A percentile compares a stretch with the other conserved stretches of the same genome.
phyloP scores from a whole-genome alignment of 1,284 basidiomycete genomes.

The Coniophora puteana region DNA sequence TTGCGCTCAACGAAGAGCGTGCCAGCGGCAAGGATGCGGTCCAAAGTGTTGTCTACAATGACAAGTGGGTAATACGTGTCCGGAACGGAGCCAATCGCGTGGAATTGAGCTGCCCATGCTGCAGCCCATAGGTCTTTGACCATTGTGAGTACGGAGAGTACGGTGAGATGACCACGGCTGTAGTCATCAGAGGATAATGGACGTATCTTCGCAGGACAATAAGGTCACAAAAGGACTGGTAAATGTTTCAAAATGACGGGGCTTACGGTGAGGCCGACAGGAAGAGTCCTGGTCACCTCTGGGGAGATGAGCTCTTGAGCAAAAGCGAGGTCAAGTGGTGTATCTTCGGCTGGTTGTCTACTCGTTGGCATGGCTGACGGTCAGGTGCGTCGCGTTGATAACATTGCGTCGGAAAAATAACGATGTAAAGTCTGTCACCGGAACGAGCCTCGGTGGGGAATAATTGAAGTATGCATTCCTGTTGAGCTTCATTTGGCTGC shows the following conservation, averaged over 20 bases:
- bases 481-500: too few species aligned
- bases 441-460: too few species aligned
- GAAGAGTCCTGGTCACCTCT: constrained; percentile 55
- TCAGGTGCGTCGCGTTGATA: too few species aligned
- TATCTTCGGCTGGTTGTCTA: too few species aligned
- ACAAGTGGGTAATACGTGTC: constrained; percentile 84
- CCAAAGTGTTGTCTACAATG: constrained; percentile 71
- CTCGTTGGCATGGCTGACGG: too few species aligned
- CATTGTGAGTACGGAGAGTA: constrained; percentile 79
- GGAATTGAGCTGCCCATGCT: constrained; percentile 70
- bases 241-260: too few species aligned
- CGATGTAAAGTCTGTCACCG: too few species aligned
- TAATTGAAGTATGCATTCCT: too few species aligned
- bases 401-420: too few species aligned
- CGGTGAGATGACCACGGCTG: constrained; percentile 75
- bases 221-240: too few species aligned
- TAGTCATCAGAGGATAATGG: constrained; percentile 88
- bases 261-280: constrained; percentile 40
- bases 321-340: constrained; percentile 74
- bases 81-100: constrained; percentile 48
- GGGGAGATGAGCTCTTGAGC: constrained; percentile 60
- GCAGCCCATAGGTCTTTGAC: constrained; percentile 74
- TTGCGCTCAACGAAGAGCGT: constrained; percentile 90
- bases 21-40: constrained; percentile 84
- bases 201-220: constrained; percentile 72